A percentile compares a stretch with the other conserved stretches of the same genome.
Evolutionary conservation across 176 grass and related monocot species (phyloP).

Genomic region (Chrysopogon serrulatus): DNA sequence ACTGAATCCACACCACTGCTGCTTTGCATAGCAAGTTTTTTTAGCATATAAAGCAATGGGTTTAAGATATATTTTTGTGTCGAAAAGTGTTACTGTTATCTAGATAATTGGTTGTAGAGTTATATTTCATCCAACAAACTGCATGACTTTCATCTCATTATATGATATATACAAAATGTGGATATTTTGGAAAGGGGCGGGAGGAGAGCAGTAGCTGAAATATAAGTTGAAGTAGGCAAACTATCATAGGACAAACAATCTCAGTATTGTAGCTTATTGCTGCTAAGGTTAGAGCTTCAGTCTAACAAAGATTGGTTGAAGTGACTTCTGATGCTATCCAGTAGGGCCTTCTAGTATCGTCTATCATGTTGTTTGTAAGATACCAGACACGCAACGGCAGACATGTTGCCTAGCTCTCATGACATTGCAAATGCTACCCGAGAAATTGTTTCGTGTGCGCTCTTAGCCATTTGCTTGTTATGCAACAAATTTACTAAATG

Average conservation of each 20-base stretch:
- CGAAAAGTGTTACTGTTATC: neutral
- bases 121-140: neutral
- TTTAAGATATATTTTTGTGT: neutral
- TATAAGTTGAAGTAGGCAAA: neutral
- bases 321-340: neutral
- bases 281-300: neutral
- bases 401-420: neutral
- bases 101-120: neutral
- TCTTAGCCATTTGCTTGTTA: neutral
- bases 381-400: neutral
- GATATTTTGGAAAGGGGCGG: neutral
- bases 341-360: neutral
- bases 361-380: neutral
- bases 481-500: neutral
- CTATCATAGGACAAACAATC: neutral
- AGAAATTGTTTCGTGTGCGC: neutral
- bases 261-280: neutral
- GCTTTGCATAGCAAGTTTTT: neutral
- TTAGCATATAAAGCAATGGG: neutral
- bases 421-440: neutral
- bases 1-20: neutral
- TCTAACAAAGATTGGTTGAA: neutral
- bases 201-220: neutral
- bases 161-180: constrained; percentile 3
- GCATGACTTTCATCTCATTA: neutral